A percentile compares a stretch with the other conserved stretches of the same genome.
Conservation (phyloP, 345 rosid genomes). For the Lepidium africanum region DNA sequence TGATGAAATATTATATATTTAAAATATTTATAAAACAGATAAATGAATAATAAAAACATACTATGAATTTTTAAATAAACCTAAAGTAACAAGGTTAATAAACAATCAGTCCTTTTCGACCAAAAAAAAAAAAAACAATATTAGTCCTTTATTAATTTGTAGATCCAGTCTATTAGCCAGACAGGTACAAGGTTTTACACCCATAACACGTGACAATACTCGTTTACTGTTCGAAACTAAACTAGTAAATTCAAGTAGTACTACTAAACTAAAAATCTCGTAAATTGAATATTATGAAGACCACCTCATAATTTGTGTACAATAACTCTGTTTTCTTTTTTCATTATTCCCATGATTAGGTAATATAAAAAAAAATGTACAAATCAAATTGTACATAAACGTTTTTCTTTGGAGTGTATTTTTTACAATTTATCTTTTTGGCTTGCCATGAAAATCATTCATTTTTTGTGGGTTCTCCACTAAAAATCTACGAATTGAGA, state of each 20-base stretch:
- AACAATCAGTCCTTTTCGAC: too few relatives aligned
- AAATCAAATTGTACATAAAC: background rate
- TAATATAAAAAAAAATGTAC: background rate
- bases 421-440: background rate
- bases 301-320: background rate
- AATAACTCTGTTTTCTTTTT: background rate
- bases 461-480: conserved; percentile 12
- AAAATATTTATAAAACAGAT: background rate
- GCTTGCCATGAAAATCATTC: background rate
- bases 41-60: background rate
- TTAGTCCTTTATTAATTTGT: too few relatives aligned
- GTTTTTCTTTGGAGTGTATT: background rate
- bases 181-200: background rate
- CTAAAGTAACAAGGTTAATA: too few relatives aligned
- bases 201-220: conserved; percentile 9
- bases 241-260: background rate
- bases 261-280: background rate
- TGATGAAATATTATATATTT: too few relatives aligned
- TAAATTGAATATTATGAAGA: background rate
- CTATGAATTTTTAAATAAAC: background rate
- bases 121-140: too few relatives aligned
- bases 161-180: background rate
- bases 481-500: background rate
- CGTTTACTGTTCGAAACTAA: background rate
- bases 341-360: background rate